phyloP scores from a whole-genome alignment of 176 grass and related monocot genomes.

The Hsuehochloa calcarea region DNA sequence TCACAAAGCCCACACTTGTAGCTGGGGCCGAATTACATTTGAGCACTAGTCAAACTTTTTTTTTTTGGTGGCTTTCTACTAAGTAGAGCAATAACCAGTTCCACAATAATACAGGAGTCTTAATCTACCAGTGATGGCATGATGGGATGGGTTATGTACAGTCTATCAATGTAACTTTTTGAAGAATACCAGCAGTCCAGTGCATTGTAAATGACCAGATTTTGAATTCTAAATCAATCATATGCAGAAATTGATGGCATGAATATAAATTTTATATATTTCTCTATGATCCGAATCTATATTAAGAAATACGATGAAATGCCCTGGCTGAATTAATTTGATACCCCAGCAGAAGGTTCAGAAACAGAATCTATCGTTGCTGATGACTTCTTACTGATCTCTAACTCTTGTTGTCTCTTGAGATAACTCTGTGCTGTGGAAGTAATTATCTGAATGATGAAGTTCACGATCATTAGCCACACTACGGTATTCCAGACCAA shows the following conservation, averaged over 20 bases:
- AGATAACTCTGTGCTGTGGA: slow-evolving; percentile 81
- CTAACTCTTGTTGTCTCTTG: slow-evolving; percentile 69
- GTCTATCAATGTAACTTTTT: slow-evolving; percentile 4
- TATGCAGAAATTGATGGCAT: not conserved
- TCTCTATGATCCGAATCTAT: not conserved
- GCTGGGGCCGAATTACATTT: not conserved
- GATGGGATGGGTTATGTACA: slow-evolving; percentile 39
- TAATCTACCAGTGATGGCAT: slow-evolving; percentile 9
- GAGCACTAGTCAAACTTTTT: not conserved
- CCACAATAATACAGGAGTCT: slow-evolving; percentile 4
- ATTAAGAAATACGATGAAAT: not conserved
- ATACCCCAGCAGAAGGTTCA: slow-evolving; percentile 28
- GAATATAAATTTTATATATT: not conserved
- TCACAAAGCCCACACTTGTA: slow-evolving; percentile 23
- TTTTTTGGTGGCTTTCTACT: not conserved
- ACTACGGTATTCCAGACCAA: slow-evolving; percentile 84
- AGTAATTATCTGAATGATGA: slow-evolving; percentile 83
- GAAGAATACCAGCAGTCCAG: not conserved
- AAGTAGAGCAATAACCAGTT: slow-evolving; percentile 23
- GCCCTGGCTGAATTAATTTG: slow-evolving; percentile 19
- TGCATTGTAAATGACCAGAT: not conserved
- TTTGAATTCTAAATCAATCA: not conserved
- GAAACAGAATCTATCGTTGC: slow-evolving; percentile 5
- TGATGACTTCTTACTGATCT: slow-evolving; percentile 51
- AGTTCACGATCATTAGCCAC: slow-evolving; percentile 80